Evolutionary conservation across 139 green algal genomes (phyloP).

Genomic region (Asterochloris sp.): DNA sequence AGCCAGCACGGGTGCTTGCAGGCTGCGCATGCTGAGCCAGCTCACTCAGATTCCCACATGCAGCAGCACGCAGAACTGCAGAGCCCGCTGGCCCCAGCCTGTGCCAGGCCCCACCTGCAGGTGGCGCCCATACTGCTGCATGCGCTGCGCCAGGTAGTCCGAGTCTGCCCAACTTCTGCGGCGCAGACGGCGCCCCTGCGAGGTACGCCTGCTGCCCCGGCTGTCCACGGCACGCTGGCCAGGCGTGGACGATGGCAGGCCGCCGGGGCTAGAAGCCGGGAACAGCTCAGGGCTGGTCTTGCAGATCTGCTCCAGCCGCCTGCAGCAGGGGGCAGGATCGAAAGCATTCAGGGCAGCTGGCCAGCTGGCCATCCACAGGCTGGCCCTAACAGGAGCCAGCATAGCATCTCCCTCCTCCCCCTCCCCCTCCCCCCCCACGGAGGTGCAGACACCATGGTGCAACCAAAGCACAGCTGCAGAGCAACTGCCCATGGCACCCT

Average conservation of each 20-base stretch:
- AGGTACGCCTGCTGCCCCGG: background rate
- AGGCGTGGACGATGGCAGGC: slow-evolving; percentile 1
- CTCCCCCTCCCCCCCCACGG: too few species aligned
- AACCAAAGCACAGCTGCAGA: too few species aligned
- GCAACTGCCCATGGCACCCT: too few species aligned
- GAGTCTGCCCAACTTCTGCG: slow-evolving; percentile 15
- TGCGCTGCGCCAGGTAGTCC: slow-evolving; percentile 11
- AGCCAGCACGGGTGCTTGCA: background rate
- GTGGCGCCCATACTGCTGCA: background rate
- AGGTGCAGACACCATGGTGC: too few species aligned
- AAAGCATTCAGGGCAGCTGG: background rate
- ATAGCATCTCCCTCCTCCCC: too few species aligned
- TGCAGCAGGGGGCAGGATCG: background rate
- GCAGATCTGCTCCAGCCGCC: slow-evolving; percentile 6
- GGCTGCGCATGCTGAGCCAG: background rate
- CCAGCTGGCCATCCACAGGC: too few species aligned
- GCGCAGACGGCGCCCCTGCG: background rate
- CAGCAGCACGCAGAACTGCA: background rate
- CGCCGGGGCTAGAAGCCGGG: slow-evolving; percentile 2
- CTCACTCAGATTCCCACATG: background rate
- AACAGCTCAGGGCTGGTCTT: slow-evolving; percentile 2
- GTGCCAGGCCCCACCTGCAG: background rate
- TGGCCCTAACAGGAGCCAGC: too few species aligned
- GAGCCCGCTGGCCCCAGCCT: background rate
- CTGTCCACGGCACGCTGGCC: background rate